Evolutionary conservation across 1,284 basidiomycete genomes (phyloP).

Genomic region (Neolentinus lepideus): DNA sequence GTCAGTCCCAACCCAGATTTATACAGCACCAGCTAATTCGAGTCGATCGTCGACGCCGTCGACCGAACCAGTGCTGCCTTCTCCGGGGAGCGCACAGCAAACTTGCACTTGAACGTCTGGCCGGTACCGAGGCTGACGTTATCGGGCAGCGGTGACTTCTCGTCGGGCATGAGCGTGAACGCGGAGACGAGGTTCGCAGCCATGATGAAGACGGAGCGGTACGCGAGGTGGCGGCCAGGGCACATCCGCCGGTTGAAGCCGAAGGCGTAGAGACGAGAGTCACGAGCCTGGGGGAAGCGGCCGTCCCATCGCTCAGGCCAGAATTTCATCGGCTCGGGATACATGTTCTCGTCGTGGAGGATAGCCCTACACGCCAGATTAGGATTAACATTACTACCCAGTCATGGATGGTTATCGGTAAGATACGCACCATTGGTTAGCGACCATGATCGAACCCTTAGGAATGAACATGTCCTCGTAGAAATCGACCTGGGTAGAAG

Average conservation of each 20-base stretch:
- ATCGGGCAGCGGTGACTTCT: not conserved
- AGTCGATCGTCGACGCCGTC: not conserved
- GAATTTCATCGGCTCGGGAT: constrained; percentile 10
- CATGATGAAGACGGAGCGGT: not conserved
- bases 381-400: no score
- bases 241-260: constrained; percentile 1
- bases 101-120: not conserved
- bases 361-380: constrained; percentile 11
- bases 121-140: not conserved
- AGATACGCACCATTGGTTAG: not conserved
- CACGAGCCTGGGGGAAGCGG: constrained; percentile 1
- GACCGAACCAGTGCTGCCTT: not conserved
- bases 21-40: not conserved
- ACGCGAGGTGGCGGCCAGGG: not conserved
- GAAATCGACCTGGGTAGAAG: constrained; percentile 11
- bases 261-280: not conserved
- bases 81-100: not conserved
- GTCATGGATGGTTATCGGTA: no score
- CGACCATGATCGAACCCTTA: constrained; percentile 8
- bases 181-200: not conserved
- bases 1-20: not conserved
- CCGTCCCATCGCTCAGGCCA: constrained; percentile 6
- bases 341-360: constrained; percentile 8
- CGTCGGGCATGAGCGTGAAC: not conserved
- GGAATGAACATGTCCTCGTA: constrained; percentile 16